Conservation (phyloP, 108 stramenopile genomes). For the Schizochytrium sp. region DNA sequence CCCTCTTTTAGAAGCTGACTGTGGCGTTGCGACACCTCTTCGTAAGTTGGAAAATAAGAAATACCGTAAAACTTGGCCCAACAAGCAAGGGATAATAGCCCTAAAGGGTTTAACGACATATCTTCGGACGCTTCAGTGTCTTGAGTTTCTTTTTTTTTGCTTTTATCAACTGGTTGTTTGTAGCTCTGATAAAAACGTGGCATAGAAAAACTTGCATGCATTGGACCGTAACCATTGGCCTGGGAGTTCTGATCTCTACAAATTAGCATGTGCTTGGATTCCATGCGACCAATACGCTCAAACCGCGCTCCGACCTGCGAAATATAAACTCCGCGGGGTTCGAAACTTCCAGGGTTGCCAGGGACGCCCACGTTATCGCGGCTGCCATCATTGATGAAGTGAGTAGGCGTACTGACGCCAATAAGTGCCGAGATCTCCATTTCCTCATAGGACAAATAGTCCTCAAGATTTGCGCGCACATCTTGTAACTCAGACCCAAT, state of each 20-base stretch:
- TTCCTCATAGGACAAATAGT: constrained; percentile 40
- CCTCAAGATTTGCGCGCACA: neutral
- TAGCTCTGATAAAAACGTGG: no score
- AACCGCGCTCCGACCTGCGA: neutral
- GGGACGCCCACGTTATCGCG: neutral
- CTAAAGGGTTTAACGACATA: no score
- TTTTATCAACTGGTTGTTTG: no score
- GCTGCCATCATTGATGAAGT: constrained; percentile 35
- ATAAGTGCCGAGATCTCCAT: constrained; percentile 30
- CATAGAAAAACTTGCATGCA: neutral
- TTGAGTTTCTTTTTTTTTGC: no score
- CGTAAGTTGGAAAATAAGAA: constrained; percentile 10
- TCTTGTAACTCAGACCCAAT: neutral
- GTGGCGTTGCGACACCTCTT: neutral
- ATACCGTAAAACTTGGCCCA: constrained; percentile 25
- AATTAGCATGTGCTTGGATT: constrained; percentile 1
- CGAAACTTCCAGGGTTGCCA: neutral
- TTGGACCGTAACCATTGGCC: neutral
- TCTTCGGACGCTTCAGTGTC: no score
- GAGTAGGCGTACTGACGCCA: constrained; percentile 15
- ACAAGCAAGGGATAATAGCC: neutral
- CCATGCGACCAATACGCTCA: constrained; percentile 29
- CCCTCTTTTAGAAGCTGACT: no score
- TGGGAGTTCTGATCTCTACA: neutral
- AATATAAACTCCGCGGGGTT: neutral